Evolutionary conservation across 495 filamentous ascomycete species (phyloP), one percentile per base, ranked within the genome.

Genomic region (Tetracladium marchalianum): DNA sequence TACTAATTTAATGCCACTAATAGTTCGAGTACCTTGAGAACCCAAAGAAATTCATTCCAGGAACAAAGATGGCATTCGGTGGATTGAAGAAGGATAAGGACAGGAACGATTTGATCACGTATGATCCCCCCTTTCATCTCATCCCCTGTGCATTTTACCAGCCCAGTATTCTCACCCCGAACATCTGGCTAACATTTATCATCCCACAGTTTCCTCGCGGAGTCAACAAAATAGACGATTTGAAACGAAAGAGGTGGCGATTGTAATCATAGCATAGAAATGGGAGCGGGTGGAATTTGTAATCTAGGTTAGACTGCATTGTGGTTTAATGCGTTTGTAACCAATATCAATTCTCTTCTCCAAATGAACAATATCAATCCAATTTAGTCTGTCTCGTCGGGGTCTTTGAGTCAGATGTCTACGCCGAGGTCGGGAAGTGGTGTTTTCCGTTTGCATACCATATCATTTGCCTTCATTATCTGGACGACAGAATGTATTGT

Each of bases 21-120:
- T 55, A 87, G 85, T 90, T 87, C 65, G 71, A 79, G 51, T 90
- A 90, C 75, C 81, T 90, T 60, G 85, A 90, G 72, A 90, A 90
- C 76, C 85, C 85, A 56, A 90, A 90, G 75, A 90, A 90, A 70
- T 90, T 81, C 81, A 97, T 99, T 53, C 93, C 92, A 59, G 92
- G 92, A 57, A 99, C 92, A 69, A 99, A 99, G 87, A 99, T 99
- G 92, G 92, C 92, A 62, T 99, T 99, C 68, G 92, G 92, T 73
- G 92, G 92, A 64, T 76, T 99, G 57, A 99, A 99, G 90, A 99
- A 99, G 85, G 80, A 76, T 56, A 96, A 96, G 85, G 92, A 99
- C 75, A 78, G 92, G 67, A 97, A 97, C 70, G 93, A 99, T 72
- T 77, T 99, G 57, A 94, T 97, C 78, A 90, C 89, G 87, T 94